Evolutionary conservation across 1,139 yeast species (phyloP).

Genomic region (Zygoascus meyerae): DNA sequence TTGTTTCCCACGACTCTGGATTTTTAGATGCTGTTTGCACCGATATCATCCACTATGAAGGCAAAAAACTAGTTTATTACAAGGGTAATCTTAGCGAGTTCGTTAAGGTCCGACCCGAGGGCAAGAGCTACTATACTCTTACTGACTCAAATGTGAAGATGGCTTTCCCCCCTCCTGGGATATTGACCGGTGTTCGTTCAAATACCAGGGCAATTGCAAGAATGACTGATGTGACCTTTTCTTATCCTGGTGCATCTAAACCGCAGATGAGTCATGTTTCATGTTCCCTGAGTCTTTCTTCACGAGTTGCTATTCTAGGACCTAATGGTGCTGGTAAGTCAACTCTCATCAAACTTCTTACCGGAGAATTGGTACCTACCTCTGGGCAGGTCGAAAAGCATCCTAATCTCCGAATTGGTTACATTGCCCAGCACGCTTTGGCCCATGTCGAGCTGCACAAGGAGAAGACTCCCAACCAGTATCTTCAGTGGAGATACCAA

Average conservation of each 20-base stretch:
- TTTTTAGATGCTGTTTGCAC: constrained; percentile 95
- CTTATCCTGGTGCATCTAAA: constrained; percentile 83
- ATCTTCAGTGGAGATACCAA: constrained; percentile 96
- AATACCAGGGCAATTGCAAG: constrained; percentile 94
- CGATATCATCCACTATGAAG: constrained; percentile 93
- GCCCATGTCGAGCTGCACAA: constrained; percentile 96
- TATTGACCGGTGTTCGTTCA: constrained; percentile 91
- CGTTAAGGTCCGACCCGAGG: constrained; percentile 90
- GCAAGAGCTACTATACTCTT: constrained; percentile 92
- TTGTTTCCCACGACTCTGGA: constrained; percentile 97
- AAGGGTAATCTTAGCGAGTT: constrained; percentile 93
- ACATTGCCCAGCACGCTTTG: constrained; percentile 97
- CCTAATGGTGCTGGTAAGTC: constrained; percentile 99
- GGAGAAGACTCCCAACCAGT: constrained; percentile 96
- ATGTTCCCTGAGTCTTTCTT: constrained; percentile 81
- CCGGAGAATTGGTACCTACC: constrained; percentile 85
- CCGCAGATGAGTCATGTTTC: constrained; percentile 79
- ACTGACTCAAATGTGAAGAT: constrained; percentile 89
- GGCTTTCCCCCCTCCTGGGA: constrained; percentile 99
- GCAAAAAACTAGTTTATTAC: constrained; percentile 89
- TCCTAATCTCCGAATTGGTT: constrained; percentile 96
- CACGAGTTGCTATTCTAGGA: constrained; percentile 94
- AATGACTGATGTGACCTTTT: constrained; percentile 75
- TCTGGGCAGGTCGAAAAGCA: constrained; percentile 93
- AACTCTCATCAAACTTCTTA: constrained; percentile 83